These are phyloP conservation scores for Taphrina communis DNA, from an alignment of 1,139 yeast genomes.

Conservation along the genomic window DNA sequence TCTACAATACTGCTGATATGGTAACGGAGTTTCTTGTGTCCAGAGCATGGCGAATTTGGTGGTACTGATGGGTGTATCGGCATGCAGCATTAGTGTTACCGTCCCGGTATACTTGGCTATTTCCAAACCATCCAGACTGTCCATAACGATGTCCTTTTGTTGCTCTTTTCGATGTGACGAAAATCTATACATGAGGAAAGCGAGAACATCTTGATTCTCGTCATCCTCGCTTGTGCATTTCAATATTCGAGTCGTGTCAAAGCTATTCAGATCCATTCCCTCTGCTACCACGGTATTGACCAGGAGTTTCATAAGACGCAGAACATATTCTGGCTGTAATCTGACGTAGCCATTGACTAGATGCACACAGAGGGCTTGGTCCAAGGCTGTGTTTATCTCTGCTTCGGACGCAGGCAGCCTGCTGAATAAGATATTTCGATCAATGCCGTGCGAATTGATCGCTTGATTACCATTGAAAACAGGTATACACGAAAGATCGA, in stretches of 20 bases:
- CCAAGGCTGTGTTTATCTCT: conserved; percentile 16
- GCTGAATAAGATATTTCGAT: conserved; percentile 1
- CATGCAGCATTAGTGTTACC: conserved; percentile 16
- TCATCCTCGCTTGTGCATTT: conserved; percentile 1
- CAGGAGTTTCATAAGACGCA: conserved; percentile 12
- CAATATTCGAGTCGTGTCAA: not conserved
- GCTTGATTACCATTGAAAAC: conserved; percentile 7
- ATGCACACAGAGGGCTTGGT: conserved; percentile 3
- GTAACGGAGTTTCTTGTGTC: conserved; percentile 18
- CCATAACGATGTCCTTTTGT: too few relatives aligned
- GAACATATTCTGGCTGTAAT: conserved; percentile 18
- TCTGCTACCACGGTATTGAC: conserved; percentile 12
- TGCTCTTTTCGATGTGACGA: not conserved
- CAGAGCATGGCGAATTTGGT: conserved; percentile 9
- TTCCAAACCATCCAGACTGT: conserved; percentile 7
- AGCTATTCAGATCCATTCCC: conserved; percentile 8
- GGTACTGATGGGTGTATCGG: conserved; percentile 9
- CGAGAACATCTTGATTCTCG: conserved; percentile 12
- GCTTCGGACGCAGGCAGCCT: conserved; percentile 23
- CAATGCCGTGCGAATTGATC: conserved; percentile 1
- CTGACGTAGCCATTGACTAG: conserved; percentile 16
- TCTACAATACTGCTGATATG: conserved; percentile 8
- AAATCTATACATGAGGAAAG: conserved; percentile 17
- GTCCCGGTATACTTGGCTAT: conserved; percentile 15
- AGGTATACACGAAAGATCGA: conserved; percentile 4